Conservation (phyloP, 495 filamentous ascomycete genomes). For the Annulohypoxylon nitens region DNA sequence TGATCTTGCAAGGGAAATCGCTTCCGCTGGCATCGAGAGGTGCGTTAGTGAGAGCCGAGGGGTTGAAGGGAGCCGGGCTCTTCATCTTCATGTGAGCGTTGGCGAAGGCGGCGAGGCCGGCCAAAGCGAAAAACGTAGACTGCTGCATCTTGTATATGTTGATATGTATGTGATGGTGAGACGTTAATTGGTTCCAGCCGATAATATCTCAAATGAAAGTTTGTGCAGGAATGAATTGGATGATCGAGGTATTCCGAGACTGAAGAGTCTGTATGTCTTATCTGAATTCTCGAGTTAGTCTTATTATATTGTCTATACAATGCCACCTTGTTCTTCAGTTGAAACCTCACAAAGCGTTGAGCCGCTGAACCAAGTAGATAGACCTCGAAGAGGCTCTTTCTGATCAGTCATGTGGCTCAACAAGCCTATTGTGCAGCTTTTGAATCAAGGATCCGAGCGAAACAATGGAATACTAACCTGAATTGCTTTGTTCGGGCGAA, state of each 20-base stretch:
- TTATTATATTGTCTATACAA: slow-evolving; percentile 19
- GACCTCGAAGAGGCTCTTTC: slow-evolving; percentile 32
- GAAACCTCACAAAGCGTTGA: slow-evolving; percentile 17
- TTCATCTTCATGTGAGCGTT: slow-evolving; percentile 81
- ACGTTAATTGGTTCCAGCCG: slow-evolving; percentile 54
- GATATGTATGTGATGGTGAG: slow-evolving; percentile 21
- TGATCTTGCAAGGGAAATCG: slow-evolving; percentile 86
- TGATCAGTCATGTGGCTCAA: slow-evolving; percentile 21
- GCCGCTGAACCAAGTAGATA: slow-evolving; percentile 8
- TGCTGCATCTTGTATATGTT: slow-evolving; percentile 53
- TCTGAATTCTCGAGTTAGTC: slow-evolving; percentile 19
- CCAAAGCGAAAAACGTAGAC: slow-evolving; percentile 53
- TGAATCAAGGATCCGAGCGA: slow-evolving; percentile 7
- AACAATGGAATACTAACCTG: slow-evolving; percentile 43
- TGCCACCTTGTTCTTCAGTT: slow-evolving; percentile 5
- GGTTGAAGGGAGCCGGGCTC: slow-evolving; percentile 76
- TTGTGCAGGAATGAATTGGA: slow-evolving; percentile 43
- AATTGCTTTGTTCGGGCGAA: slow-evolving; percentile 40
- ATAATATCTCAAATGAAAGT: slow-evolving; percentile 41
- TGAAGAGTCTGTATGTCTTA: slow-evolving; percentile 32
- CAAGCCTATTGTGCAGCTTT: slow-evolving; percentile 38
- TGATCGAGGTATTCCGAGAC: slow-evolving; percentile 39
- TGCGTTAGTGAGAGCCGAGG: slow-evolving; percentile 54
- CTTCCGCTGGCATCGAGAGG: slow-evolving; percentile 72
- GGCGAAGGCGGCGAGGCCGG: slow-evolving; percentile 65